Base-by-base conservation (phyloP, 163 green algal species). In the Chlamydomonas reinhardtii region DNA sequence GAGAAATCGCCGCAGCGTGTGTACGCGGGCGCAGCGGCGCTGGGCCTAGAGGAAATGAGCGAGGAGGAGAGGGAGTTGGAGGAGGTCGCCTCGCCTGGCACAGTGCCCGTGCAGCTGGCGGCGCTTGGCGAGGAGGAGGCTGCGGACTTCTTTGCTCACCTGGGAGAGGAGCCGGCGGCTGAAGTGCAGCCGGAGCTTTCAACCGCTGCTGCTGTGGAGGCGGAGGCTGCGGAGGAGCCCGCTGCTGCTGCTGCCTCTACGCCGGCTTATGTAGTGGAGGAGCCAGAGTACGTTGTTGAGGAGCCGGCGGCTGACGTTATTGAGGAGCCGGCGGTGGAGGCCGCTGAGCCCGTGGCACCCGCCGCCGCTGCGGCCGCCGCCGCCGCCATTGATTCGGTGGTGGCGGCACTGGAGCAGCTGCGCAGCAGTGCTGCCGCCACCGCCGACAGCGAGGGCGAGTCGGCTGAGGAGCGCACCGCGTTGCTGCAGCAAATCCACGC, bases 371-470 rank as follows among this genome's bases (percentile, higher is more conserved):
- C 69, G 19, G 54, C 68, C 16, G 80, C 80, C 12, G 80, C 80
- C n/a, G 80, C 80, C 35, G 80, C 80, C 34, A 79, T 86, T 22
- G 80, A 86, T 27, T 34, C 34, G 4, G 80, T 86, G 27, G 70
- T 86, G 4, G 31, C 37, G 34, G 80, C 80, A 0, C 35, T 86
- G 80, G 70, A 86, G 70, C 80, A 66, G 34, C 80, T 86, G 17
- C 79, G 79, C 68, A 72, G 16, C 68, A 43, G 68, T 12, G 79
- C 79, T 1, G 79, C 66, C 3, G 52, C 66, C 4, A 48, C n/a
- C 76, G 12, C 3, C 9, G 32, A 76, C 17, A 54, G 52, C 12
- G 66, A 54, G 0, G 65, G 66, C 5, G 52, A 31, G 14, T 35
- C 32, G 24, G 52, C 73, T 16, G 29, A 72, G 32, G 70, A 48